These are phyloP conservation scores for Paecilomyces dactylethromorphus DNA, from an alignment of 2,329 filamentous ascomycete genomes.

Conservation along the genomic window DNA sequence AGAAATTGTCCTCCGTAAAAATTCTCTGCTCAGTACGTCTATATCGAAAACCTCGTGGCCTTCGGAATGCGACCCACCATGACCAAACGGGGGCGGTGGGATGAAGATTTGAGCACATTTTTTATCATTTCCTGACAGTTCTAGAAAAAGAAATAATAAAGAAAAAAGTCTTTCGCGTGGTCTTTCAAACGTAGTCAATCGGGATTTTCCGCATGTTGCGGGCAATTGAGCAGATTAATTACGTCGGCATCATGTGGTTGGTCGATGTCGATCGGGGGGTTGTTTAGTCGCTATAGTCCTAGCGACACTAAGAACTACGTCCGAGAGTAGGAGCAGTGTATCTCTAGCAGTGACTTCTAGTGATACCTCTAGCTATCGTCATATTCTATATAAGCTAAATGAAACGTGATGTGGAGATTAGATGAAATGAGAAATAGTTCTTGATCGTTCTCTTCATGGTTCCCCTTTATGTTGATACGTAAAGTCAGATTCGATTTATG, in stretches of 20 bases:
- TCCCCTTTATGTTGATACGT: not conserved
- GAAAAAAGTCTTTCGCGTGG: not conserved
- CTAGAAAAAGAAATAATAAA: not conserved
- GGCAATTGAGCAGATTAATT: constrained; percentile 1
- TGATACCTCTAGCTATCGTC: not conserved
- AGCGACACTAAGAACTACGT: not conserved
- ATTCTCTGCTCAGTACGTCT: no score
- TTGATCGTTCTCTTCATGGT: not conserved
- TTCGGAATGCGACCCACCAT: no score
- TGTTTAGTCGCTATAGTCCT: not conserved
- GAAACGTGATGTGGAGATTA: not conserved
- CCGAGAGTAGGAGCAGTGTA: not conserved
- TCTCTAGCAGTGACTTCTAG: not conserved
- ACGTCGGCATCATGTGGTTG: not conserved
- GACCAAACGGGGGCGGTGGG: no score
- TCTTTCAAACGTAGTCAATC: not conserved
- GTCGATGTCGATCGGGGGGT: not conserved
- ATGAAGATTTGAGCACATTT: no score
- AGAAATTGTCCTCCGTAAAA: no score
- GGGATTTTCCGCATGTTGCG: not conserved
- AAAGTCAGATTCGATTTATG: no score
- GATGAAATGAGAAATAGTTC: not conserved
- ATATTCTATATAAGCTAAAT: not conserved
- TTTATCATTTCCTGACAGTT: no score
- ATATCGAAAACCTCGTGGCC: no score